Evolutionary conservation across 2,329 filamentous ascomycete genomes (phyloP).

Genomic region (Aspergillus transmontanensis): DNA sequence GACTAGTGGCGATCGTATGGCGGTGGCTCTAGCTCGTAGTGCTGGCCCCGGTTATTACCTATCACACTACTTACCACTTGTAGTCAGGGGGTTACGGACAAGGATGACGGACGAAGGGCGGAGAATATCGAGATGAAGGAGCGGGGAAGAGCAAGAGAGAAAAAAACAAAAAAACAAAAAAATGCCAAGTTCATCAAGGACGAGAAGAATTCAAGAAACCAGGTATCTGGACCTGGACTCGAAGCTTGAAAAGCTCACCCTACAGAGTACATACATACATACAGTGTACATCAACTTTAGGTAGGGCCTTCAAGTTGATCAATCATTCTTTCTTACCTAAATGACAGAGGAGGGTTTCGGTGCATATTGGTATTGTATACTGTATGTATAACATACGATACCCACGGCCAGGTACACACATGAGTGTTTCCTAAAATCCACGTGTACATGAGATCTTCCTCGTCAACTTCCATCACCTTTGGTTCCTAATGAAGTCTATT

Average conservation of each 20-base stretch:
- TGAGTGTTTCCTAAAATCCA: neutral
- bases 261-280: neutral
- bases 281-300: neutral
- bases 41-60: constrained; percentile 14
- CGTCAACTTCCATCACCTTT: neutral
- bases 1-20: constrained; percentile 25
- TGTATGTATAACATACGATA: neutral
- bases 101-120: neutral
- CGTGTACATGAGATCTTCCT: neutral
- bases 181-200: neutral
- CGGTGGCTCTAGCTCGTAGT: constrained; percentile 11
- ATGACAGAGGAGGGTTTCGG: neutral
- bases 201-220: neutral
- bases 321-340: neutral
- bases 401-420: neutral
- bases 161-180: neutral
- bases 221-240: neutral
- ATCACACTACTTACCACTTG: constrained; percentile 8
- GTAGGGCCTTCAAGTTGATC: neutral
- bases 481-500: neutral
- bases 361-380: neutral
- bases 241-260: neutral
- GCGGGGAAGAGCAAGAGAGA: neutral
- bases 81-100: neutral
- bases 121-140: neutral